A percentile compares a stretch with the other conserved stretches of the same genome.
Conservation (phyloP, 805 yeast genomes). For the Ogataea henricii region DNA sequence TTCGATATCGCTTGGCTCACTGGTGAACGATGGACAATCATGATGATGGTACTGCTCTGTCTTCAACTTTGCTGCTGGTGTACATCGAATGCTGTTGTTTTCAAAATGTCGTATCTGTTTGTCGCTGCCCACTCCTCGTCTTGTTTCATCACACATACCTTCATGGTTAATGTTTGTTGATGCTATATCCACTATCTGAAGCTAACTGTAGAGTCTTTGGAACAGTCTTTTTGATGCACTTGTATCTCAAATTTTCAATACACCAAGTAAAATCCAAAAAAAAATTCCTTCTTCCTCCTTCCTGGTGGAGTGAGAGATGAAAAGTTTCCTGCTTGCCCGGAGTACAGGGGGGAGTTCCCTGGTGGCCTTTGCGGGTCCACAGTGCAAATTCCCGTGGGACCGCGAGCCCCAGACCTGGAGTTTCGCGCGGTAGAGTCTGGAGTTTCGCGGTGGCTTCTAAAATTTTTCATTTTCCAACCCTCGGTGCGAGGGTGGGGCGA, state of each 20-base stretch:
- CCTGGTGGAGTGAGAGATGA: slow-evolving; percentile 6
- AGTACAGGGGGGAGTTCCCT: background rate
- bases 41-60: background rate
- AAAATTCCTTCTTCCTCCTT: slow-evolving; percentile 3
- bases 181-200: slow-evolving; percentile 30
- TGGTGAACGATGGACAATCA: no score
- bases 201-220: slow-evolving; percentile 10
- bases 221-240: background rate
- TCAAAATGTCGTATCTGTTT: slow-evolving; percentile 5
- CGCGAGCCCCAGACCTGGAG: background rate
- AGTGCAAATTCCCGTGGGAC: background rate
- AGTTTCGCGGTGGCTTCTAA: slow-evolving; percentile 1
- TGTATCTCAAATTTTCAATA: slow-evolving; percentile 6
- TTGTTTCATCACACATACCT: slow-evolving; percentile 23
- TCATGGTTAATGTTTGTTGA: slow-evolving; percentile 33
- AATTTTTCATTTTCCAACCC: background rate
- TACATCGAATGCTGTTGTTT: background rate
- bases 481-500: slow-evolving; percentile 3
- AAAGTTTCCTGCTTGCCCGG: slow-evolving; percentile 2
- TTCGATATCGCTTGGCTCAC: no score
- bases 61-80: background rate
- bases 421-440: background rate
- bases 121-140: background rate
- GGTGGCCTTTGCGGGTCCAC: background rate
- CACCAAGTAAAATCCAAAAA: slow-evolving; percentile 5